Evolutionary conservation across 2,329 filamentous ascomycete species (phyloP), one percentile per base, ranked within the genome.

Genomic region (Epichloe aotearoae): DNA sequence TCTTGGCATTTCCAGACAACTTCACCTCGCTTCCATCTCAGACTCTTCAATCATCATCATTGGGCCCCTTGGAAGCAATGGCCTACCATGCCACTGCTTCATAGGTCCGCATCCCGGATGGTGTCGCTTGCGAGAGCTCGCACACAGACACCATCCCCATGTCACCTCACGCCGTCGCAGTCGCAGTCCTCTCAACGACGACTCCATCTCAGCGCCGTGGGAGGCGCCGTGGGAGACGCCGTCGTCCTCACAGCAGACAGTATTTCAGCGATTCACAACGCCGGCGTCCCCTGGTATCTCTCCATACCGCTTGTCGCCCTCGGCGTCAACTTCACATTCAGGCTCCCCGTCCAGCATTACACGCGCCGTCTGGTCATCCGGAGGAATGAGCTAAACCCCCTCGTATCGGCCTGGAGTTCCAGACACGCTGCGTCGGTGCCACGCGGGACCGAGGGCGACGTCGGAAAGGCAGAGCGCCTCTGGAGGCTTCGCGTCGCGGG

Each of bases 291-390:
- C 1, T 81, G 77, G 77, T 78, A 68, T 56, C 55, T 78, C 34
- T 68, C 71, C 30, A 75, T 81, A 45, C 76, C 77, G 4, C 64
- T 75, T n/a, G 63, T 75, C 14, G 74, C 75, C 6, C 53, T 78
- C 2, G 60, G 64, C 44, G 62, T 78, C 58, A 73, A 69, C 60
- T 57, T 70, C 39, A 51, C 69, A 46, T 58, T 73, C 52, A 69
- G 76, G 14, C 60, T 77, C 4, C 77, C 77, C 5, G 63, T 74
- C 6, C 67, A 65, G 37, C 55, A 69, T 51, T 73, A 77, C 58
- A 68, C 58, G 42, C 57, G 63, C 48, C 47, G 59, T 23, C 62
- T 69, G 12, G 56, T 64, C 7, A 45, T 61, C 7, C 60, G 56
- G 20, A 65, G 64, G 38, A 61, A 42, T 15, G 57, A 60, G 26